A percentile compares a stretch with the other conserved stretches of the same genome.
These are phyloP conservation scores for Euphorbia schlechtendalii DNA, from an alignment of 441 rosid species.

Conservation along the genomic window DNA sequence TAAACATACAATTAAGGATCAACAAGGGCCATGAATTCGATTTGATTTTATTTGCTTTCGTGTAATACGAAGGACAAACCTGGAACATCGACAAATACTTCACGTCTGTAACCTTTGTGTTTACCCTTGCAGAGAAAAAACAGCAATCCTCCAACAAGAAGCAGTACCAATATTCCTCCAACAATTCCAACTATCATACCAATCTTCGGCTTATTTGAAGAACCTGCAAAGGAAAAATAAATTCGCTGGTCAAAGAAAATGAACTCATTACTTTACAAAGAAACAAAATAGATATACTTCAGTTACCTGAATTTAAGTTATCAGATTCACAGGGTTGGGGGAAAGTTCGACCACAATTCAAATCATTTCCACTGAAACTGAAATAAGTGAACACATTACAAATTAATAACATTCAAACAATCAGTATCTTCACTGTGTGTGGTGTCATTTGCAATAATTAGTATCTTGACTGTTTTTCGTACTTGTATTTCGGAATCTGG, in stretches of 20 bases:
- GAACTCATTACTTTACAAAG: neutral
- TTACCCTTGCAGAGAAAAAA: slow-evolving; percentile 54
- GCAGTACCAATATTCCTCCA: slow-evolving; percentile 54
- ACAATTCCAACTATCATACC: slow-evolving; percentile 69
- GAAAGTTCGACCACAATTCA: slow-evolving; percentile 51
- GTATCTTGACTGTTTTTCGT: slow-evolving; percentile 23
- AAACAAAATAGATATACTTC: neutral
- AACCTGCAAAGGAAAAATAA: slow-evolving; percentile 31
- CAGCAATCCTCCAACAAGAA: slow-evolving; percentile 49
- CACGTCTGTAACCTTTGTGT: slow-evolving; percentile 59
- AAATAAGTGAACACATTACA: slow-evolving; percentile 16
- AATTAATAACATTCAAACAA: slow-evolving; percentile 13
- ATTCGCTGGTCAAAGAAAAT: slow-evolving; percentile 5
- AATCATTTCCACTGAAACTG: slow-evolving; percentile 73
- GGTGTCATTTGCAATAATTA: slow-evolving; percentile 1
- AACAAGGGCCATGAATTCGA: neutral
- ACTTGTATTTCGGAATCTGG: slow-evolving; percentile 66
- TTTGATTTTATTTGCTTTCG: slow-evolving; percentile 5
- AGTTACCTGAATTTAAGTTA: slow-evolving; percentile 49
- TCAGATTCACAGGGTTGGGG: slow-evolving; percentile 50
- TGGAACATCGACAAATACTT: slow-evolving; percentile 86
- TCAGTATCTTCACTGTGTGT: neutral
- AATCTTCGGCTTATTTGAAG: slow-evolving; percentile 59
- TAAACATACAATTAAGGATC: neutral
- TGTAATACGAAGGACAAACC: slow-evolving; percentile 45